phyloP scores from a whole-genome alignment of 2,329 filamentous ascomycete species.

The Furcasterigmium furcatum region DNA sequence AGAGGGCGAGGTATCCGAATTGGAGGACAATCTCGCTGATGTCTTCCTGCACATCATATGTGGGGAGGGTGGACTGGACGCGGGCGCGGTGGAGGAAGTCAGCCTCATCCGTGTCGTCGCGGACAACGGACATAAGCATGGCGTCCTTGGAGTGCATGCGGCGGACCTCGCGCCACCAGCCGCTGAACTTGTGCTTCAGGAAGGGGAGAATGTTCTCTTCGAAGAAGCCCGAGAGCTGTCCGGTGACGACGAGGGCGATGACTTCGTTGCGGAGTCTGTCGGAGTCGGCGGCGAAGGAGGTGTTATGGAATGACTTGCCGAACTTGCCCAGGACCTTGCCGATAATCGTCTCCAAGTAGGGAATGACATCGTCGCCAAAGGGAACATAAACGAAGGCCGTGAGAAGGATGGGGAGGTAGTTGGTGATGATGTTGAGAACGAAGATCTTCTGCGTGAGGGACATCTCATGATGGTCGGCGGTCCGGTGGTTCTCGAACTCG shows the following conservation, averaged over 20 bases:
- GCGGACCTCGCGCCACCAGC: slow-evolving; percentile 39
- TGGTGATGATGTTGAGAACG: slow-evolving; percentile 76
- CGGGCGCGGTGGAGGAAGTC: slow-evolving; percentile 62
- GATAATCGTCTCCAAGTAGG: slow-evolving; percentile 60
- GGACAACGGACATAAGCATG: slow-evolving; percentile 39
- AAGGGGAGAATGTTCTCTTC: slow-evolving; percentile 70
- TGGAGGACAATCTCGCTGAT: slow-evolving; percentile 71
- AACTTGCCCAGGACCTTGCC: slow-evolving; percentile 41
- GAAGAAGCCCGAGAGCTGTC: slow-evolving; percentile 67
- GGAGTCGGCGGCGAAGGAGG: slow-evolving; percentile 61
- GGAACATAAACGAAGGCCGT: slow-evolving; percentile 80
- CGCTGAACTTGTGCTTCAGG: slow-evolving; percentile 56
- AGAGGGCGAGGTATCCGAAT: slow-evolving; percentile 71
- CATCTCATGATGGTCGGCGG: slow-evolving; percentile 63
- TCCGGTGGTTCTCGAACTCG: slow-evolving; percentile 74
- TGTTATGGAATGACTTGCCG: slow-evolving; percentile 47
- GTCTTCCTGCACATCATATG: slow-evolving; percentile 71
- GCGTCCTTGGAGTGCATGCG: slow-evolving; percentile 31
- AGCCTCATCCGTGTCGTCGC: slow-evolving; percentile 61
- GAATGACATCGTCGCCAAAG: slow-evolving; percentile 65
- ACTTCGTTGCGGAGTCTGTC: slow-evolving; percentile 67
- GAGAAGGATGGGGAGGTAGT: slow-evolving; percentile 71
- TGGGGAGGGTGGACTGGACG: slow-evolving; percentile 62
- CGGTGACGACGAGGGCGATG: slow-evolving; percentile 72
- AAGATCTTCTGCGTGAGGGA: slow-evolving; percentile 73